Base-by-base conservation (phyloP, 140 eudicot genomes). In the Oenanthe javanica region DNA sequence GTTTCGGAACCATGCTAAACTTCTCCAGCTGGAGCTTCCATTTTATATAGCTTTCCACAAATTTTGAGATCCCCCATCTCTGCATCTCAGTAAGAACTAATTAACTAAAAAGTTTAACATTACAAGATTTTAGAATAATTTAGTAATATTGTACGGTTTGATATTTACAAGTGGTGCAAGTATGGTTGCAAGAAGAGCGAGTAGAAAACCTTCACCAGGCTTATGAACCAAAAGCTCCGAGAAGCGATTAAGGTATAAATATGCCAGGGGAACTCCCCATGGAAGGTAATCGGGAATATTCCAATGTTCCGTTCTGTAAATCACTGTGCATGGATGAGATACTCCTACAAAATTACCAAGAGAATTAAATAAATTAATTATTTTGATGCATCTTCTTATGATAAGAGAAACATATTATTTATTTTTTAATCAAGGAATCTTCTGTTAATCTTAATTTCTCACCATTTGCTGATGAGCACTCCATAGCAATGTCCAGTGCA, bases 201-300 rank as follows among this genome's bases (percentile, higher is more conserved):
- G 78, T 51, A 91, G 47, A 78, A 88, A 82, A 52, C 92, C 89
- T 75, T 91, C 91, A 16, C 51, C 72, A 27, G 96, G 96, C 87
- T 91, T 91, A 64, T 87, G 93, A 75, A 91, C 80, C 86, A 83
- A 63, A 1, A 89, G 82, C 79, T 89, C 93, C 0, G 90, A 82
- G 79, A 91, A 89, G 31, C 93, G 84, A 25, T 81, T 89, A 19
- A 87, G 19, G 71, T 87, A 77, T 45, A n/a, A 64, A 72, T 80
- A 88, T 48, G 61, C 43, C 23, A 75, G 12, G 61, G 76, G 76
- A 63, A 76, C 52, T 72, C 74, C 77, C 50, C 42, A 70, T 6
- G 78, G 78, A 77, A 77, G 64, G 48, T 80, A 48, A 43, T 88
- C 96, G 6, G 92, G 89, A 51, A 84, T 79, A n/a, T 71, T 77